Conservation (phyloP, 1,139 yeast genomes). For the Debaryomyces nepalensis region DNA sequence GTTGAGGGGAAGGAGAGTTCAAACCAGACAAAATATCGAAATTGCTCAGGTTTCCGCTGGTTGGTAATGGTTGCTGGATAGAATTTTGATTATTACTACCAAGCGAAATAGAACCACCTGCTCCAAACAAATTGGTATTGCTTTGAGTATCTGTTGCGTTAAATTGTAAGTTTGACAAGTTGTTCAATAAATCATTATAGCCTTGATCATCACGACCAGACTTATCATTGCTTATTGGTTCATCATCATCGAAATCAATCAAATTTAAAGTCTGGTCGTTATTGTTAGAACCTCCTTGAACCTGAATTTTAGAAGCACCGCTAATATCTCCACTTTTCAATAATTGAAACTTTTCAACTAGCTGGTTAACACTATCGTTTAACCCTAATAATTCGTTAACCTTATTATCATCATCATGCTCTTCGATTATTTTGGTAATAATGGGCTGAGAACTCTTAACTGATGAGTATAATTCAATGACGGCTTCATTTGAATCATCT, state of each 20-base stretch:
- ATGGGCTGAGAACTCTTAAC: constrained; percentile 88
- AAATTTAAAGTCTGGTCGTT: constrained; percentile 56
- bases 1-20: constrained; percentile 52
- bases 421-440: constrained; percentile 82
- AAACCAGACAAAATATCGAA: constrained; percentile 52
- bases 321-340: constrained; percentile 67
- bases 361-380: constrained; percentile 76
- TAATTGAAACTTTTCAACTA: constrained; percentile 68
- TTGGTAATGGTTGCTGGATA: constrained; percentile 20
- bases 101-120: constrained; percentile 51
- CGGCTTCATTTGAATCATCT: constrained; percentile 69
- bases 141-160: constrained; percentile 33
- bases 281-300: constrained; percentile 35
- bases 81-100: constrained; percentile 25
- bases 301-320: constrained; percentile 63
- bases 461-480: constrained; percentile 76
- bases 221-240: constrained; percentile 41
- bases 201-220: constrained; percentile 49
- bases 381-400: constrained; percentile 68
- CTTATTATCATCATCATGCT: constrained; percentile 60
- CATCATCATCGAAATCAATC: constrained; percentile 73
- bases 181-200: constrained; percentile 71
- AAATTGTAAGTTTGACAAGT: constrained; percentile 66
- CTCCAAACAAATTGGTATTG: constrained; percentile 48
- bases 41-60: constrained; percentile 14